These are phyloP conservation scores for Biscutella laevigata DNA, from an alignment of 441 rosid genomes.

Conservation along the genomic window DNA sequence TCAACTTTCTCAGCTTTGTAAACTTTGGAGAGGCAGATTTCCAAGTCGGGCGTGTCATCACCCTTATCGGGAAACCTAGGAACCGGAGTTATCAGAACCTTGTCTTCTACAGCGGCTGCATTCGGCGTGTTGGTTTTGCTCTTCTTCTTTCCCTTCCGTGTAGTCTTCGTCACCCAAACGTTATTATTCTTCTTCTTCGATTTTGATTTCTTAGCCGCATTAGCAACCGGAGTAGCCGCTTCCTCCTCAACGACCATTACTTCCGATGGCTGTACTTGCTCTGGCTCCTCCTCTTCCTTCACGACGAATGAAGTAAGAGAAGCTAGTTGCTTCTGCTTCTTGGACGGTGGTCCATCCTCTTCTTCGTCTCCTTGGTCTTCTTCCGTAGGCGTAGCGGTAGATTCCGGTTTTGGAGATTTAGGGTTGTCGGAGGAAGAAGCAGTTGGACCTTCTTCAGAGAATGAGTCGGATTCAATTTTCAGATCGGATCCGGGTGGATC, in stretches of 20 bases:
- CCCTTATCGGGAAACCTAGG: constrained; percentile 71
- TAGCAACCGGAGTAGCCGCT: constrained; percentile 4
- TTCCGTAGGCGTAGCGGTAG: constrained; percentile 2
- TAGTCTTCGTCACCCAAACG: constrained; percentile 74
- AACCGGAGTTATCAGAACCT: constrained; percentile 62
- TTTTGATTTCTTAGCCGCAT: constrained; percentile 37
- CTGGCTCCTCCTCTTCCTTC: constrained; percentile 17
- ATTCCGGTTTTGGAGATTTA: constrained; percentile 36
- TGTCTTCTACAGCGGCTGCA: constrained; percentile 49
- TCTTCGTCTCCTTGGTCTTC: constrained; percentile 43
- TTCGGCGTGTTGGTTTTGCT: constrained; percentile 50
- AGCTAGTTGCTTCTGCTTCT: constrained; percentile 56
- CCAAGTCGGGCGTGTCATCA: constrained; percentile 62
- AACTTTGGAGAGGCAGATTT: constrained; percentile 69
- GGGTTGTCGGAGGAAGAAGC: constrained; percentile 70
- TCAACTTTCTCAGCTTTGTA: constrained; percentile 98
- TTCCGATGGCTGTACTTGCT: constrained; percentile 17
- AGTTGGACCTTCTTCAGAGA: constrained; percentile 54
- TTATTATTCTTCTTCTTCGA: constrained; percentile 83
- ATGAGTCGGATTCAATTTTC: constrained; percentile 35
- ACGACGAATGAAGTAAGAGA: constrained; percentile 18
- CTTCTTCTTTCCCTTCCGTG: constrained; percentile 90
- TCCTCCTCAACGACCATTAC: constrained; percentile 4
- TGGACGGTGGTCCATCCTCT: constrained; percentile 49
- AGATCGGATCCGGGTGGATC: constrained; percentile 25